Base-by-base conservation (phyloP, 495 filamentous ascomycete genomes). In the Friedmanniomyces simplex region DNA sequence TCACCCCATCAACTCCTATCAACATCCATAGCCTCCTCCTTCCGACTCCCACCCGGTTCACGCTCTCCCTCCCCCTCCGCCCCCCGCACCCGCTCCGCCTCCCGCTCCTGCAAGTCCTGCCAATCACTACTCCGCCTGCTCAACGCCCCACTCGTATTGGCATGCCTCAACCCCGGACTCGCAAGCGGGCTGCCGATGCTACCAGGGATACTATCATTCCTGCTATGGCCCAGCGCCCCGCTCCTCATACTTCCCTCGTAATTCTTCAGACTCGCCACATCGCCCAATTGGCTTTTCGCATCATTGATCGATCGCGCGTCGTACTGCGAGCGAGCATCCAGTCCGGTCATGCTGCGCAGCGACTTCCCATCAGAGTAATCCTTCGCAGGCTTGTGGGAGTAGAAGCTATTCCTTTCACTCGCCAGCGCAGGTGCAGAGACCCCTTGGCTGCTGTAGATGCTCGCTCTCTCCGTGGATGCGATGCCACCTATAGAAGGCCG, bases 331-430 rank as follows among this genome's bases (percentile, higher is more conserved):
- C 60, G 60, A 1, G 49, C 47, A 22, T 62, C 60, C 12, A 62
- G 45, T 47, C 51, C 51, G 26, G 55, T 59, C 16, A 60, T 28
- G 49, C 61, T 64, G 28, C 61, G 61, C 2, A 64, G 50, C 10
- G 25, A 42, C 50, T 64, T 64, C 41, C 37, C 61, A 30, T 64
- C 61, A 5, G 51, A 42, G 25, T 53, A 21, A 42, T 64, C 61
- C 21, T 64, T 64, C 16, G 36, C 45, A 2, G 57, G 84, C 68
- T 89, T 88, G 39, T 73, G 73, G 11, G 87, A 79, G 65, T 95
- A 88, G 59, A 87, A 82, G 70, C 88, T 93, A 64, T 85, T 87
- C 28, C 90, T 76, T 64, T 95, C 90, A 51, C 86, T 86, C 12
- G 73, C 72, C 26, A 84, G 64, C 10, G 81, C 75, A 1, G 82